Evolutionary conservation across 1,284 basidiomycete genomes (phyloP), one percentile per base, ranked within the genome.

Genomic region (Amylostereum chailletii): DNA sequence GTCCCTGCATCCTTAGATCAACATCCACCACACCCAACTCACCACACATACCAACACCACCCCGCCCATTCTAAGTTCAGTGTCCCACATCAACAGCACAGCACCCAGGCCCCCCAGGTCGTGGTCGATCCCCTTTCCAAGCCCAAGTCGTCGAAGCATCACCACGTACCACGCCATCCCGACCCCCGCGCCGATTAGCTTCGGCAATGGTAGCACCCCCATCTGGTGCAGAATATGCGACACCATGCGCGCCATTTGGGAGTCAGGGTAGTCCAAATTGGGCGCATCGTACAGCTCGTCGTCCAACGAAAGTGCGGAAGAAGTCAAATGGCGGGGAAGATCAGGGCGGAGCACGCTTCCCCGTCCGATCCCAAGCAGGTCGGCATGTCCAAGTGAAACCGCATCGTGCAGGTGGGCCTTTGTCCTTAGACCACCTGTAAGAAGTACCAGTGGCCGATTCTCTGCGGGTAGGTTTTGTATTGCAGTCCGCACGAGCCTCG

Each of bases 341-440:
- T 79, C 66, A 0, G 90, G 90, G 51, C 73, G 74, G 2, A 83
- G 62, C 6, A 88, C 68, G 1, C 89, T 75, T 1, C 72, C 71
- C 49, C 91, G 72, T n/a, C 83, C 91, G 29, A 94, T 70, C 0
- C 91, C 91, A 32, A 91, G 70, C 31, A 92, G 70, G 60, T 94
- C 76, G 0, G 88, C 76, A 55, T 88, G 77, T 8, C 63, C 66
- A 11, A 70, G 65, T 0, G 58, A 57, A 19, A 87, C 68, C 3
- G 77, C 87, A 5, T 68, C 64, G 8, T 74, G 65, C 50, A 93
- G 72, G 34, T 81, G 75, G 0, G 70, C 66, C 7, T 81, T 76
- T 0, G 84, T 81, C 19, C 75, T 71, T 40, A 94, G 72, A 10
- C 90, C 90, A 19, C 91, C 91, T 0, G 91, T 94, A 30, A 94